Evolutionary conservation across 2,329 filamentous ascomycete genomes (phyloP), one percentile per base, ranked within the genome.

Genomic region (Elsinoe ampelina): DNA sequence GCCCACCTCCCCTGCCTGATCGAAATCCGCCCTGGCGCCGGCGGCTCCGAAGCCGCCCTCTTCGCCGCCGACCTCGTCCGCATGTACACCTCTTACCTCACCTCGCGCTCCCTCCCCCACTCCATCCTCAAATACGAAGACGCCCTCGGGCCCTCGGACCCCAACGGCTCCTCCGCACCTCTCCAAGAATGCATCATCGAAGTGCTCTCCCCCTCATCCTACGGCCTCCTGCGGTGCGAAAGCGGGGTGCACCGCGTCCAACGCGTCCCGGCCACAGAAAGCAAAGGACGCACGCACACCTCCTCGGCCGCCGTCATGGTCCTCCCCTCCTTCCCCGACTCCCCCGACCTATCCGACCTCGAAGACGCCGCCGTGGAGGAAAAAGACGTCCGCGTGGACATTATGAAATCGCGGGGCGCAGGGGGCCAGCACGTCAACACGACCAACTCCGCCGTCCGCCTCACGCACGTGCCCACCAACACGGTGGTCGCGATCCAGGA

Each of bases 381-480:
- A 5, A 79, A 83, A 59, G 92, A 98, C 58, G 89, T 98, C 20
- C 80, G 80, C 54, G 77, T 82, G 17, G 93, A 98, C 68, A 89
- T 90, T 59, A 95, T 97, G 91, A 81, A 91, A 13, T 90, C 93
- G 0, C 78, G 89, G 45, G 93, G 93, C 59, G 92, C 93, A 0
- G 93, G 93, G 32, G 93, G 93, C 0, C 93, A 98, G 74, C 93
- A 98, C 72, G 93, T 98, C 68, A 98, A 98, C 74, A 96, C 92
- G 70, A 98, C 93, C 0, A 93, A 98, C 74, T 95, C 89, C 30
- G 93, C 93, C 2, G 88, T 98, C 60, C 85, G 93, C 8, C 78
- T 98, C 65, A 97, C 91, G 1, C 93, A 98, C 74, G 72, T 86
- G 5, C 93, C 93, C 1, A 95, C 90, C 0, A 87, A 87, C 43